These are phyloP conservation scores for Botrytis tulipae DNA, from an alignment of 2,329 filamentous ascomycete species.

Conservation along the genomic window DNA sequence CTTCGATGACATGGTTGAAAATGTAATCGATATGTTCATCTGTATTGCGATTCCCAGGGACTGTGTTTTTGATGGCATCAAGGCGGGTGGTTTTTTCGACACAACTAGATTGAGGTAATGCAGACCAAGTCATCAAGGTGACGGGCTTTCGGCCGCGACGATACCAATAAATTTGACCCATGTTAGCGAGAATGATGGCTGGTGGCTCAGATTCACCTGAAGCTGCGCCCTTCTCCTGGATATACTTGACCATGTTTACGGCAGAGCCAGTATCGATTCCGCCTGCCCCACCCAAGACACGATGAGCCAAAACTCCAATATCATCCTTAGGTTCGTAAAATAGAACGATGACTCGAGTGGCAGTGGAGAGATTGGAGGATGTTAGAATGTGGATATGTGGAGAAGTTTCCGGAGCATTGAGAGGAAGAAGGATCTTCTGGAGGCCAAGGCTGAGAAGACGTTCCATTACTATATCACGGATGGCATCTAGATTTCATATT, in stretches of 20 bases:
- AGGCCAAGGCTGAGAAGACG: constrained; percentile 64
- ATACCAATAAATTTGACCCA: constrained; percentile 76
- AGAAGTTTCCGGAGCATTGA: constrained; percentile 45
- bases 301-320: constrained; percentile 71
- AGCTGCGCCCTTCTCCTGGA: constrained; percentile 37
- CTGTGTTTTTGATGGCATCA: constrained; percentile 55
- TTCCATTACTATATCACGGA: constrained; percentile 57
- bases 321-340: constrained; percentile 72
- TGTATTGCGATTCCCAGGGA: constrained; percentile 57
- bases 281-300: constrained; percentile 60
- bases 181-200: constrained; percentile 73
- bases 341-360: constrained; percentile 67
- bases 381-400: constrained; percentile 70
- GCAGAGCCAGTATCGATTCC: constrained; percentile 71
- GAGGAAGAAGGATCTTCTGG: constrained; percentile 59
- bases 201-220: constrained; percentile 41
- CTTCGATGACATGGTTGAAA: constrained; percentile 60
- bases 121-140: constrained; percentile 55
- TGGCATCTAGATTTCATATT: constrained; percentile 50
- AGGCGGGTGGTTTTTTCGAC: constrained; percentile 56
- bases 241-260: constrained; percentile 57
- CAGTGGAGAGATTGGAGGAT: constrained; percentile 53
- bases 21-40: constrained; percentile 64
- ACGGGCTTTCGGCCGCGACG: constrained; percentile 60
- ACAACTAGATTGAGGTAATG: constrained; percentile 60